Conservation (phyloP, 2,329 filamentous ascomycete species). For the Fusarium piperis region DNA sequence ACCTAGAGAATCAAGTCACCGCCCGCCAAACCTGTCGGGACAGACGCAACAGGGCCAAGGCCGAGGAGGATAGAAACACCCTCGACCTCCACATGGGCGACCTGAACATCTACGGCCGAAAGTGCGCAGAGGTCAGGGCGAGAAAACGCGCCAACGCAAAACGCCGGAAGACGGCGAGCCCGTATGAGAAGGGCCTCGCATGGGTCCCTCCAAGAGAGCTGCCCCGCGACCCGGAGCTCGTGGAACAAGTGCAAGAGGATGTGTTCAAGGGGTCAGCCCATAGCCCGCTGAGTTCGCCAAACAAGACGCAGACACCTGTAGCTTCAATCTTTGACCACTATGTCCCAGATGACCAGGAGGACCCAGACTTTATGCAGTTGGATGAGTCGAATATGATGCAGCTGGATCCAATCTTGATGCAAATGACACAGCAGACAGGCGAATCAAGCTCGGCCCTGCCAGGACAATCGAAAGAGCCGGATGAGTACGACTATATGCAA, state of each 20-base stretch:
- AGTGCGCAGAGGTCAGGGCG: neutral
- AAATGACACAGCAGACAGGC: neutral
- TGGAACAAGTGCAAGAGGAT: neutral
- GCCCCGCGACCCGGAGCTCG: neutral
- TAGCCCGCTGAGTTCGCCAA: neutral
- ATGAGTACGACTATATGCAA: neutral
- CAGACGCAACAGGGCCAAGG: slow-evolving; percentile 30
- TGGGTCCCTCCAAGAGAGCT: neutral
- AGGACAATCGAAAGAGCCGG: neutral
- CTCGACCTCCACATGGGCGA: slow-evolving; percentile 43
- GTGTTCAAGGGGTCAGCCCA: neutral
- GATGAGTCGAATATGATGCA: neutral
- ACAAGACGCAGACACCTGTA: neutral
- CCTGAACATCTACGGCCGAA: slow-evolving; percentile 10
- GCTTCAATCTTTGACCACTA: neutral
- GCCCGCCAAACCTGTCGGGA: slow-evolving; percentile 35
- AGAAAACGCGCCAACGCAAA: neutral
- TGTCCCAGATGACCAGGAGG: neutral
- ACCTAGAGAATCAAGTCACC: slow-evolving; percentile 38
- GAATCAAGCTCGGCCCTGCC: neutral
- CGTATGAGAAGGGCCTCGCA: neutral
- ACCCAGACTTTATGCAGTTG: neutral
- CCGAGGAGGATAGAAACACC: slow-evolving; percentile 31
- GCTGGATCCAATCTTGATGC: neutral
- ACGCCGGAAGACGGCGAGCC: neutral